Evolutionary conservation across 768 basidiomycete species (phyloP), one percentile per base, ranked within the genome.

Genomic region (Calocybe indica): DNA sequence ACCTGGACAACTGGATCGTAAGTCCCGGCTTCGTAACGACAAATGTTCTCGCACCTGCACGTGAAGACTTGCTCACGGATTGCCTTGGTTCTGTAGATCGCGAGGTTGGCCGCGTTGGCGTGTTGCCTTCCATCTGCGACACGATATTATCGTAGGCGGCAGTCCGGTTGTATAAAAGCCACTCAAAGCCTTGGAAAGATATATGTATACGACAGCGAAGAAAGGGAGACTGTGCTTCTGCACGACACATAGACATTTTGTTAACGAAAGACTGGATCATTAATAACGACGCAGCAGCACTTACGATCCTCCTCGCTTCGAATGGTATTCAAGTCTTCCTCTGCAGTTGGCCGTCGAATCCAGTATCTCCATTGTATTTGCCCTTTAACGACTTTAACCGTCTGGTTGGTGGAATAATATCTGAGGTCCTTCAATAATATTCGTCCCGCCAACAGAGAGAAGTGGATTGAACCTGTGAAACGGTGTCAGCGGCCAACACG

Each of bases 311-410:
- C 82, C 45, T 69, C 73, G 11, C 71, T 75, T 28, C 70, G 69
- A 57, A 51, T 65, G 22, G 22, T 22, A 22, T 22, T 22, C 22
- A 88, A 66, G 55, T 89, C 87, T 41, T 85, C 79, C 53, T 85
- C 85, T n/a, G 80, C 76, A 7, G 85, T 79, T 2, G 92, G 86
- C 36, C 76, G 70, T 48, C 92, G 82, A 41, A 91, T 75, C 95
- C 95, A 98, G 63, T 95, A 97, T 53, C 91, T 76, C 92, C 94
- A 98, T 54, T 86, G 86, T 41, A 97, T 64, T 59, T 91, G 82
- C 1, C 84, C 88, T 64, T 91, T 89, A 40, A 91, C 79, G 43
- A 92, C 75, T 52, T 82, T 82, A 38, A 94, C 73, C 13, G 88
- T 90, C 63, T 96, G 88, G 64, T 95, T 97, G 60, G 89, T 87